Evolutionary conservation across 352 stramenopile genomes (phyloP).

Genomic region (Pythium brassicae): DNA sequence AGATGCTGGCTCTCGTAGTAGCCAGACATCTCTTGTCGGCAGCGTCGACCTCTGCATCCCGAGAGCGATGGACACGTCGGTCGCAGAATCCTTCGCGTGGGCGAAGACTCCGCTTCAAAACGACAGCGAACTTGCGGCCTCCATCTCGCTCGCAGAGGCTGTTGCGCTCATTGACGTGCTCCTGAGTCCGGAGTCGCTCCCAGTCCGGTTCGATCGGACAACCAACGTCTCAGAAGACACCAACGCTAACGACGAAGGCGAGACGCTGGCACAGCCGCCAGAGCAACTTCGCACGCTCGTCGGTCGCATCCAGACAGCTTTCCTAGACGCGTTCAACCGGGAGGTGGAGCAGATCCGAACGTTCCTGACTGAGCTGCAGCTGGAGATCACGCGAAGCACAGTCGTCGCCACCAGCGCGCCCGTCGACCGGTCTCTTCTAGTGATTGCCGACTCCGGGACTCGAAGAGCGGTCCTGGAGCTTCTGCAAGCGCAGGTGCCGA

Average conservation of each 20-base stretch:
- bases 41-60: no score
- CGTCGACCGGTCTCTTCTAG: neutral
- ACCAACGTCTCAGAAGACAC: neutral
- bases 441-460: neutral
- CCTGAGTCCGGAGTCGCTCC: neutral
- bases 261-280: neutral
- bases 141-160: neutral
- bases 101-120: neutral
- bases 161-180: neutral
- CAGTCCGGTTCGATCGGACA: neutral
- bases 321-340: neutral
- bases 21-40: no score
- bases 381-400: neutral
- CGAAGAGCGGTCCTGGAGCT: slow-evolving; percentile 1
- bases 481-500: slow-evolving; percentile 8
- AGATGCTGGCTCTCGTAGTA: no score
- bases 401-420: no score
- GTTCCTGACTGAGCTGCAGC: neutral
- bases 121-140: neutral
- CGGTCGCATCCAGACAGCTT: neutral
- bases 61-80: neutral
- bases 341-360: neutral
- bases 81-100: neutral
- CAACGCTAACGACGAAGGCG: neutral
- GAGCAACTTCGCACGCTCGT: neutral